Evolutionary conservation across 192 early-diverging fungal species (phyloP), one percentile per base, ranked within the genome.

Genomic region (Oehlia diaphana): DNA sequence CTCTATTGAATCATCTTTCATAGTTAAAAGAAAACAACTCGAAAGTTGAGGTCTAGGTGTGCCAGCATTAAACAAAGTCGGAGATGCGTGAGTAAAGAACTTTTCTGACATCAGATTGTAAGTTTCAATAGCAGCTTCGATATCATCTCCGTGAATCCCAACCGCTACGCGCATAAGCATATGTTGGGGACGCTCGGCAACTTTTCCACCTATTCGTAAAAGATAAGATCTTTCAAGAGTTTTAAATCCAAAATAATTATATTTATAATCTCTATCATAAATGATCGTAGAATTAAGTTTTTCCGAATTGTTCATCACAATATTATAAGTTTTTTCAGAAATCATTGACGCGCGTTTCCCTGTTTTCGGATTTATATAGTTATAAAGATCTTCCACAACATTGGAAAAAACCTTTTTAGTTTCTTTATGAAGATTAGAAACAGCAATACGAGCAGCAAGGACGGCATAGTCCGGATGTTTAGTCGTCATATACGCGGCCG

Each of bases 241-340:
- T 89, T 99, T 99, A 93, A 98, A 98, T 10, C 98, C 98, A 92
- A 99, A 99, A 89, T 92, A 99, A 87, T 96, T 96, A 90, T 98
- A 99, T 81, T 91, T 94, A 84, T 96, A 98, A 82, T 99, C 98
- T 79, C 96, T 93, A 82, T 98, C 94, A 83, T 98, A 99, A 81
- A 96, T 96, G 74, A 99, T 92, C 63, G 97, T 95, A n/a, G 95
- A 93, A 89, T 99, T 93, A 77, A 99, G 89, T 62, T 86, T 84
- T 33, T 96, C 97, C 5, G 90, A 90, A 84, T 99, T 83, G 42
- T 87, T 86, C 82, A 89, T 84, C 63, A 98, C 88, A 72, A 86
- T 72, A 16, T 90, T 80, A 80, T 95, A 90, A 5, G 92, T 94
- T 53, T 86, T 77, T 49, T 96, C 91, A 0, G 94, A 93, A 53